Evolutionary conservation across 1,284 basidiomycete species (phyloP).

Genomic region (Megacollybia platyphylla): DNA sequence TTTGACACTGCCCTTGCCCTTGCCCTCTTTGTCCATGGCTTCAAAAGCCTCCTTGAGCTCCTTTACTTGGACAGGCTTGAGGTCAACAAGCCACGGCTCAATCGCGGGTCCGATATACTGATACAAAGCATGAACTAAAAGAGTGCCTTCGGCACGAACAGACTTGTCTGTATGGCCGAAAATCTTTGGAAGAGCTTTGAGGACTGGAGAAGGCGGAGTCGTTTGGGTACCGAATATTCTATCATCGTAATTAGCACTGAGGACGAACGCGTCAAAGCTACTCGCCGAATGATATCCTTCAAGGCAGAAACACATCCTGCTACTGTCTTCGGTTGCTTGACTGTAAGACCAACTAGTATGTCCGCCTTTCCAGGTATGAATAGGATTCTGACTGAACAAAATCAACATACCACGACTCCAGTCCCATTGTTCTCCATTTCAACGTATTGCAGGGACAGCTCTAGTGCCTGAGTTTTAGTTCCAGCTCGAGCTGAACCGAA

Average conservation of each 20-base stretch:
- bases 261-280: constrained; percentile 5
- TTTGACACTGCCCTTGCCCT: constrained; percentile 71
- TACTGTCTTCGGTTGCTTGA: constrained; percentile 94
- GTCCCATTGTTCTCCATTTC: constrained; percentile 89
- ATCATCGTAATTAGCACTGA: constrained; percentile 6
- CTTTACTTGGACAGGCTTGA: constrained; percentile 98
- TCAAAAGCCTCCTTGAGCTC: constrained; percentile 91
- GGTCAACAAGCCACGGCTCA: constrained; percentile 77
- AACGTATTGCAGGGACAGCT: constrained; percentile 82
- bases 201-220: constrained; percentile 64
- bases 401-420: constrained; percentile 71
- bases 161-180: constrained; percentile 95
- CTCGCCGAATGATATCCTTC: constrained; percentile 59
- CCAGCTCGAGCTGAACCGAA: constrained; percentile 85
- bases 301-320: constrained; percentile 72
- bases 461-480: constrained; percentile 84
- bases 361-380: constrained; percentile 44
- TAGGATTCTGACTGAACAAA: constrained; percentile 14
- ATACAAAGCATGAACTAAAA: constrained; percentile 72
- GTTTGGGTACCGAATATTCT: constrained; percentile 79
- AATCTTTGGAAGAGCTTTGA: constrained; percentile 86
- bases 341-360: constrained; percentile 72
- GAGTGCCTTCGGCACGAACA: constrained; percentile 85
- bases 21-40: constrained; percentile 69
- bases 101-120: constrained; percentile 84